phyloP scores from a whole-genome alignment of 2,329 filamentous ascomycete genomes.

The Colletotrichum filicis region DNA sequence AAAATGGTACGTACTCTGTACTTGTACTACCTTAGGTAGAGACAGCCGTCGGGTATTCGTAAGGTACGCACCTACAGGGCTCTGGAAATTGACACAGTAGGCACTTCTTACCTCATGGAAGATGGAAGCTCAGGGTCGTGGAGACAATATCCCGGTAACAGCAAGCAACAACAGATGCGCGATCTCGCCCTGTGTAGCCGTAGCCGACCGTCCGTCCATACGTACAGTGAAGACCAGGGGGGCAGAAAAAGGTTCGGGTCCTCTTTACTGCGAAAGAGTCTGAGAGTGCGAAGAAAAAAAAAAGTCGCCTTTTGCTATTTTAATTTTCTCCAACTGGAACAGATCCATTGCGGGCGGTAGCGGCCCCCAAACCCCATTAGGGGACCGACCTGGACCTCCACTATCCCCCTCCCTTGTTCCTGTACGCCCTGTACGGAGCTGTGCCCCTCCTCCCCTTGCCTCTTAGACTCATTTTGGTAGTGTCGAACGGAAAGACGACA shows the following conservation, averaged over 20 bases:
- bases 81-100: neutral
- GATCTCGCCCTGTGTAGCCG: slow-evolving; percentile 19
- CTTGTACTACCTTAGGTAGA: neutral
- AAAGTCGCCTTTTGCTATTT: neutral
- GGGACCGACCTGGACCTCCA: neutral
- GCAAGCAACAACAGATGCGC: neutral
- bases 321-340: slow-evolving; percentile 14
- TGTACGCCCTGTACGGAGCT: neutral
- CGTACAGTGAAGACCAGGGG: neutral
- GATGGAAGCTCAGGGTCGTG: neutral
- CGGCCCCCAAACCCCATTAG: neutral
- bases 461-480: neutral
- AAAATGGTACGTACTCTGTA: neutral
- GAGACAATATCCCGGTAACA: neutral
- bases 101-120: neutral
- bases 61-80: neutral
- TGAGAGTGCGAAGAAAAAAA: neutral
- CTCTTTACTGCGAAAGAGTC: neutral
- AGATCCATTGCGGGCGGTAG: slow-evolving; percentile 1
- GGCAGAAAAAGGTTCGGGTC: neutral
- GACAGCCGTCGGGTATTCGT: neutral
- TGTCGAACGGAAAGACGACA: neutral
- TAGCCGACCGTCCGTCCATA: neutral
- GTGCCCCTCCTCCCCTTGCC: neutral
- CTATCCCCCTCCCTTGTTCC: slow-evolving; percentile 2